Evolutionary conservation across 768 basidiomycete genomes (phyloP), one percentile per base, ranked within the genome.

Genomic region (Boletus edulis): DNA sequence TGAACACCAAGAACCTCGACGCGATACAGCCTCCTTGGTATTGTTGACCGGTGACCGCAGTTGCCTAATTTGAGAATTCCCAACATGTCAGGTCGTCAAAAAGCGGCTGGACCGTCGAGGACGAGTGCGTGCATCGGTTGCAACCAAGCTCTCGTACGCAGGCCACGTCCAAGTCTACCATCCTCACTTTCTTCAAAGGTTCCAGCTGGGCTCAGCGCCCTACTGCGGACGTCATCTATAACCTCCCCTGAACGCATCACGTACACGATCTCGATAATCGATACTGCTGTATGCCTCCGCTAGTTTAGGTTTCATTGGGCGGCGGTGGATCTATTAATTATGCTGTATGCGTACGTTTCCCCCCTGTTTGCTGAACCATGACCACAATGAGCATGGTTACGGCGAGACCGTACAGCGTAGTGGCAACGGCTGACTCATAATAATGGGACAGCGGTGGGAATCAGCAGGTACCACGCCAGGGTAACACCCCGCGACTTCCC

Each of bases 191-290:
- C 69, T 86, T 86, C 76, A 61, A 62, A 68, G 77, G 78, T 39
- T 62, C 84, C 62, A 76, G 81, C 58, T 71, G 52, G 34, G 24
- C 34, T 41, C 22, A 22, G 22, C 22, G 27, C 1, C 73, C 87
- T 12, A 70, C 74, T 6, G 78, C 80, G 22, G 67, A 70, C 49
- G 82, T 91, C 34, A 71, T 76, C 2, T 69, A 68, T 20, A 86
- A 86, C 57, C 71, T 88, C 24, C 76, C 83, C 46, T 34, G 78
- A 75, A 12, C 85, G 85, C 34, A 52, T 58, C 45, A 64, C 73
- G 31, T 89, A 91, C 72, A 74, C 78, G 54, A 65, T 86, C 22
- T 76, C 80, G 56, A 79, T 81, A 6, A 85, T 86, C 67, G 81
- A 81, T 62, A 63, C 77, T 31, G 74, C 78, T 15, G 63, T 79